Evolutionary conservation across 441 rosid genomes (phyloP), one percentile per base, ranked within the genome.

Genomic region (Euphorbia schlechtendalii): DNA sequence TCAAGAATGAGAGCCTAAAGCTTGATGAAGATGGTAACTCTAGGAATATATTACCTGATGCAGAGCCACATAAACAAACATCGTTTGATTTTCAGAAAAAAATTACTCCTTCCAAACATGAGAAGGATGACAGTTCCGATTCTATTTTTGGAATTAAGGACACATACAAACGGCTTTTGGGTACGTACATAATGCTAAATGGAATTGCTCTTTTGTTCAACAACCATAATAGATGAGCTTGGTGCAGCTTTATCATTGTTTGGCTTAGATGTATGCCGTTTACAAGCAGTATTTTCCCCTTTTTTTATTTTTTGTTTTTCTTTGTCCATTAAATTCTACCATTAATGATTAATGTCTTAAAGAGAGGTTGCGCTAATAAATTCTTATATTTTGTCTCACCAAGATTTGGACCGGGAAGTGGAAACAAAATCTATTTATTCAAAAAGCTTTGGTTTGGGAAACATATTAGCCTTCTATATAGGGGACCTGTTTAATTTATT

Each of bases 61-160:
- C 70, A 22, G 70, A 79, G 63, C 73, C 73, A 64, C 64, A 76
- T 43, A 72, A 64, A 57, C 78, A 77, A 69, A 59, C 72, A 63
- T 77, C 75, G 1, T 65, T 82, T 63, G 92, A 94, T 68, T 94
- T 87, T 75, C 97, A 90, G 88, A 94, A 77, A 76, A 90, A 94
- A 76, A 73, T 94, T 68, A 86, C 83, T 59, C 74, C 88, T 25
- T 61, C 80, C 43, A 89, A 86, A 72, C 83, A 86, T 71, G 97
- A 86, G 77, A 81, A 86, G 75, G 81, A 84, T 57, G 52, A 51
- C 67, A 72, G 69, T 70, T 77, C 82, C 66, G 73, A 74, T 75
- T 80, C 83, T 56, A 71, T 80, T 64, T 68, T 78, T 38, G 80
- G 70, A 73, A 74, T 79, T 54, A 79, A 71, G 58, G 83, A 81